Percentiles rank a stretch among this genome's conserved stretches.
Evolutionary conservation across 306 rosid species (phyloP).

Genomic region (Astragalus glycyphyllos): DNA sequence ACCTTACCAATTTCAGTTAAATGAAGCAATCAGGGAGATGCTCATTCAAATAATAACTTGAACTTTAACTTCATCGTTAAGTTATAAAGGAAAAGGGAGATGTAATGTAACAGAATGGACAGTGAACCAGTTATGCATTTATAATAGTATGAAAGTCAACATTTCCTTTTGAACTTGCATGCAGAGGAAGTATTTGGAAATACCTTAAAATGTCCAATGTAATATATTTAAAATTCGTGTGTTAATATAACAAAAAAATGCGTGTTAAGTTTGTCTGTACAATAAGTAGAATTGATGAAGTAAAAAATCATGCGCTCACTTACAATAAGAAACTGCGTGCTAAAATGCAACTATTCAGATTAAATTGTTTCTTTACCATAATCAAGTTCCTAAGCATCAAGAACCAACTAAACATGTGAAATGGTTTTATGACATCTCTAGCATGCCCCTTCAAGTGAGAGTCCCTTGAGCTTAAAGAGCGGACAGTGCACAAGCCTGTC

Average conservation of each 20-base stretch:
- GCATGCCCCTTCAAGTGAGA: neutral
- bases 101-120: conserved; percentile 23
- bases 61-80: neutral
- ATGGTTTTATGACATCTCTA: neutral
- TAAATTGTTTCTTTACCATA: neutral
- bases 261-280: neutral
- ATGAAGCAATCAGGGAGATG: conserved; percentile 60
- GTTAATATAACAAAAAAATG: neutral
- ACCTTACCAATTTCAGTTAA: conserved; percentile 70
- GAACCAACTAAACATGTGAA: conserved; percentile 6
- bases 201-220: conserved; percentile 4
- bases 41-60: conserved; percentile 40
- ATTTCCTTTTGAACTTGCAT: conserved; percentile 3
- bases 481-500: neutral
- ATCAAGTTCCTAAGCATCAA: neutral
- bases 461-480: neutral
- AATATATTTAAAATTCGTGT: neutral
- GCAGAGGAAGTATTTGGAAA: conserved; percentile 5
- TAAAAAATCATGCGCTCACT: neutral
- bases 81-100: conserved; percentile 1
- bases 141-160: conserved; percentile 4
- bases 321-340: neutral
- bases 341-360: conserved; percentile 11
- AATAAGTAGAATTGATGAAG: conserved; percentile 1
- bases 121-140: neutral